Conservation (phyloP, 164 flowering plant genomes). For the Magnolia sinica region DNA sequence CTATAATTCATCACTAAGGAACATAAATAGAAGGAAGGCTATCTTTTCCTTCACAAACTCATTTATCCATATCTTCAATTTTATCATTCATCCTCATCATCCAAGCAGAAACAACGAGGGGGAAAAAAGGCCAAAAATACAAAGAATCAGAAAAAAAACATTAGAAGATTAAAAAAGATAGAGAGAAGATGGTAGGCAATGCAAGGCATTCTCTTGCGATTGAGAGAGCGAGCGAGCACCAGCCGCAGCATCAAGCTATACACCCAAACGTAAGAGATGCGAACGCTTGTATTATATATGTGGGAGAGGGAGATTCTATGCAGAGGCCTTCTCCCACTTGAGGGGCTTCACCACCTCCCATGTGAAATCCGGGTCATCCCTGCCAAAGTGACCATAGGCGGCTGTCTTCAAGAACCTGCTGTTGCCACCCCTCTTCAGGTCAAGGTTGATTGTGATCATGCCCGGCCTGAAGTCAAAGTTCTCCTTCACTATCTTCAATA, state of each 20-base stretch:
- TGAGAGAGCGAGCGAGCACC: not conserved
- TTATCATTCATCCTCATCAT: not conserved
- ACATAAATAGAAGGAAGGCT: not conserved
- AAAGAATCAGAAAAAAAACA: not conserved
- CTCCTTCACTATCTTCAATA: slow-evolving; percentile 71
- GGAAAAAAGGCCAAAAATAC: not conserved
- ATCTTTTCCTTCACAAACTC: not conserved
- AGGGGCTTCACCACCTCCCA: slow-evolving; percentile 91
- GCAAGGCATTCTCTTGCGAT: not conserved
- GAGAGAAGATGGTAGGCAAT: not conserved
- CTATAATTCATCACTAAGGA: too few species aligned
- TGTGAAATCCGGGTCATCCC: slow-evolving; percentile 86
- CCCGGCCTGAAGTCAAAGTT: slow-evolving; percentile 80
- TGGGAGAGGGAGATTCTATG: not conserved
- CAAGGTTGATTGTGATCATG: slow-evolving; percentile 72
- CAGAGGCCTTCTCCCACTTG: slow-evolving; percentile 70
- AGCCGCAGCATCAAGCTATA: not conserved
- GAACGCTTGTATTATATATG: too few species aligned
- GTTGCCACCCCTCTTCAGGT: slow-evolving; percentile 80
- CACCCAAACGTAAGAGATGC: too few species aligned
- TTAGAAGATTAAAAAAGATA: not conserved
- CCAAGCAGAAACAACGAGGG: not conserved
- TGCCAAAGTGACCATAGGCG: slow-evolving; percentile 79
- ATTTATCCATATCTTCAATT: not conserved
- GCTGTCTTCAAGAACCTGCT: slow-evolving; percentile 77